Base-by-base conservation (phyloP, 1,139 yeast species). In the Debaryomyces singareniensis region DNA sequence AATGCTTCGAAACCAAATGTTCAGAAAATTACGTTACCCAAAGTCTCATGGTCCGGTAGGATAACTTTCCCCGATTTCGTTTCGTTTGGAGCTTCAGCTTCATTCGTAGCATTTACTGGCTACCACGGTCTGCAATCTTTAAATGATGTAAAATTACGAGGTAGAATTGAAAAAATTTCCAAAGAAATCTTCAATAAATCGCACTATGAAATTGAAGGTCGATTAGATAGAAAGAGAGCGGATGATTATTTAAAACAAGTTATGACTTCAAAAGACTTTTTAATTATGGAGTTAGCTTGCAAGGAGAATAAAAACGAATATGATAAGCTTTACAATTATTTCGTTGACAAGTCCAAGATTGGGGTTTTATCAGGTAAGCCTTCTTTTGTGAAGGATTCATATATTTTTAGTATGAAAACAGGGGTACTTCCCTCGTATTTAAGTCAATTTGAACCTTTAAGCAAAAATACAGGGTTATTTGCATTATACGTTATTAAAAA, bases 301-400 rank as follows among this genome's bases (percentile, higher is more conserved):
- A 26, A 32, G 3, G 44, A 42, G 2, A 50, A 44, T 11, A 45
- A 47, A 4, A 31, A 36, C 2, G 62, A 60, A 18, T 77, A 63
- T 45, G 55, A 61, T 25, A 70, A 65, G 36, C 53, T 83, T 25
- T 75, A 62, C 49, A 62, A 68, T 18, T 79, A 79, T 47, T 70
- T 79, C 40, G 45, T 55, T 24, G 44, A 58, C 3, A 61, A 72
- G 27, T 49, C 53, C 27, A 76, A 78, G 45, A 75, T 68, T 29
- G 93, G 89, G 0, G 91, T 81, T 13, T 57, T 82, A 27, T 64
- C 72, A 22, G 66, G 62, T 13, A 61, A 52, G 37, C 73, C 71
- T 1, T 40, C 50, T 13, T 62, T 66, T 39, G 78, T 79, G 20
- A 81, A 80, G 45, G 93, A 82, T 48, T 67, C 78, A 2, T 83